Evolutionary conservation across 2,329 filamentous ascomycete species (phyloP), one percentile per base, ranked within the genome.

Genomic region (Colletotrichum falcatum): DNA sequence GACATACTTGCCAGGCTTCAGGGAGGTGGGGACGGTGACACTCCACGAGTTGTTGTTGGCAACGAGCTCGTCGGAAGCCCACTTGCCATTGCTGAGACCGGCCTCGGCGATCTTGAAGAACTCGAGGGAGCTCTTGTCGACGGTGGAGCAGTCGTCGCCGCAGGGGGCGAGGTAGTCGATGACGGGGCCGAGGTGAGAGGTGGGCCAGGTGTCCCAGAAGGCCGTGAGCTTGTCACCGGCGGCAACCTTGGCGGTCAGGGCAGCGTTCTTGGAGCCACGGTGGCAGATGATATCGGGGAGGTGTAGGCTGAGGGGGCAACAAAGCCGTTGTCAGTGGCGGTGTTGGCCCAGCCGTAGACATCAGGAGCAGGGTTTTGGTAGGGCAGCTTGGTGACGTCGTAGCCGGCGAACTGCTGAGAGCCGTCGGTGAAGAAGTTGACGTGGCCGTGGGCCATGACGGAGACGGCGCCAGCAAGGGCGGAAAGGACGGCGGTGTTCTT

Each of bases 151-250:
- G 76, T 89, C 85, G 35, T 83, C 85, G 58, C 84, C 82, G 79
- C 86, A 87, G 73, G 84, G 83, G 68, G 89, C 89, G 46, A 91
- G 80, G 81, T 90, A 90, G 77, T 86, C 85, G 73, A 90, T 83
- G 74, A 90, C 83, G 23, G 89, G 89, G 2, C 89, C 89, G 73
- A 90, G 84, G 81, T 93, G 85, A 65, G 84, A 86, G 12, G 86
- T 82, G n/a, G 90, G 90, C 91, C 91, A 93, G 20, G 82, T 81
- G 68, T 84, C 87, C 91, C 90, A 92, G 75, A 88, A 84, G 59
- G 92, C 79, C 69, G 86, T 81, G 74, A 92, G 78, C 11, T 82
- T 83, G 73, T 83, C 82, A 72, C 91, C 91, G 18, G 90, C 91
- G n/a, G 84, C 81, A 46, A 91, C 86, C 3, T 75, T 75, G 42